phyloP scores from a whole-genome alignment of 345 rosid genomes.

The Citrus reticulata region DNA sequence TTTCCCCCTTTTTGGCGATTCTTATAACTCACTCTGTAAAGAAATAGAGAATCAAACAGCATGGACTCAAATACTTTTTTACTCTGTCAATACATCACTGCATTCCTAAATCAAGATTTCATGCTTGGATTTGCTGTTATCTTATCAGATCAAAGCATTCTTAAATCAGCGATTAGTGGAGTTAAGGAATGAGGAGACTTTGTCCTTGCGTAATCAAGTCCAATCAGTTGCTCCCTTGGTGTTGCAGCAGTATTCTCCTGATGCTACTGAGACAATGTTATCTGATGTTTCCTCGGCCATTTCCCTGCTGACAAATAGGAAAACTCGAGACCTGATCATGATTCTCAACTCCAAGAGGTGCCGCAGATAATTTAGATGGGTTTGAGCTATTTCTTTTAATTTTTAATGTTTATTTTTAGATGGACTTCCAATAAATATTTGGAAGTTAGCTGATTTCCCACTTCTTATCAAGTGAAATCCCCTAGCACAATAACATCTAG shows the following conservation, averaged over 20 bases:
- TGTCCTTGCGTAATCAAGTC: conserved; percentile 88
- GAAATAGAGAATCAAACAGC: not conserved
- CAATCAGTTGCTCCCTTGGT: conserved; percentile 91
- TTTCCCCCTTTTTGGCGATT: not conserved
- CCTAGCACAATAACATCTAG: not conserved
- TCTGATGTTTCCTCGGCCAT: conserved; percentile 60
- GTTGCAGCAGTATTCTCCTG: conserved; percentile 81
- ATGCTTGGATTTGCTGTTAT: conserved; percentile 12
- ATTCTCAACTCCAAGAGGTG: conserved; percentile 95
- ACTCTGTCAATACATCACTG: not conserved
- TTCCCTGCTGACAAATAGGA: conserved; percentile 75
- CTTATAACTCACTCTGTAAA: not conserved
- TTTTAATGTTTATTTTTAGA: not conserved
- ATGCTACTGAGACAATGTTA: conserved; percentile 69
- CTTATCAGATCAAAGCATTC: conserved; percentile 77
- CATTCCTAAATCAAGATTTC: not conserved
- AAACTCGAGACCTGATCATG: conserved; percentile 83
- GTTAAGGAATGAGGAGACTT: conserved; percentile 65
- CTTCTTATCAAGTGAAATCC: not conserved
- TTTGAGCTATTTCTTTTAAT: conserved; percentile 5
- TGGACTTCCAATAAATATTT: not conserved
- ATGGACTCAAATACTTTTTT: not conserved
- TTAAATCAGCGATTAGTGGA: conserved; percentile 72
- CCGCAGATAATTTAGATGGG: conserved; percentile 1
- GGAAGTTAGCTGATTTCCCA: conserved; percentile 1